A percentile compares a stretch with the other conserved stretches of the same genome.
phyloP scores from a whole-genome alignment of 2,329 filamentous ascomycete genomes.

The Pseudopyricularia javanii region DNA sequence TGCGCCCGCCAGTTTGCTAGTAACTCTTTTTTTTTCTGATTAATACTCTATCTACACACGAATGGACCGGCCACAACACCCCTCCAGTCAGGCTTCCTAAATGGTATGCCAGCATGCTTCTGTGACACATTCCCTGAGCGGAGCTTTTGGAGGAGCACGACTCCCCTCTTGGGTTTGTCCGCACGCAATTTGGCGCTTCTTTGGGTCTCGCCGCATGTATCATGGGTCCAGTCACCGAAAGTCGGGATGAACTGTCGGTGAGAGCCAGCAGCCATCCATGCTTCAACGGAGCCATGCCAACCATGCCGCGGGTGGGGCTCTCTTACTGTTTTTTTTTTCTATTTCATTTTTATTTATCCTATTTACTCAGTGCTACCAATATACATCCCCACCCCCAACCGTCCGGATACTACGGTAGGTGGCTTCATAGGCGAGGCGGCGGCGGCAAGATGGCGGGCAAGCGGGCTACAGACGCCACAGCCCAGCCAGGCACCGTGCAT shows the following conservation, averaged over 20 bases:
- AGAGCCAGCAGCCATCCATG: background rate
- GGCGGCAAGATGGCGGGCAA: background rate
- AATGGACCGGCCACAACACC: too few relatives aligned
- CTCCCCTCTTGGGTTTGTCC: background rate
- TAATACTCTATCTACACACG: too few relatives aligned
- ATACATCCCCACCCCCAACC: too few relatives aligned
- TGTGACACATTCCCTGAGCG: background rate
- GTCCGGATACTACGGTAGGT: too few relatives aligned
- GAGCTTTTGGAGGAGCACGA: too few relatives aligned
- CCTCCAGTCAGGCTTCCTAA: too few relatives aligned
- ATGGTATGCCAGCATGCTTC: background rate
- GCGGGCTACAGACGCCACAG: background rate
- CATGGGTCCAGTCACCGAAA: slow-evolving; percentile 1
- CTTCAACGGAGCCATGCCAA: background rate
- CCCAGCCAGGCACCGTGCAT: slow-evolving; percentile 1
- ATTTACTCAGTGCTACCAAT: too few relatives aligned
- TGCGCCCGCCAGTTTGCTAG: background rate
- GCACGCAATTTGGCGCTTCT: background rate
- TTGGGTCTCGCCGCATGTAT: background rate
- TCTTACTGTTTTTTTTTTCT: background rate
- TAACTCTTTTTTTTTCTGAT: too few relatives aligned
- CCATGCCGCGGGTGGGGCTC: background rate
- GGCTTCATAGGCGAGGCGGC: background rate
- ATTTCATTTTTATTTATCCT: background rate
- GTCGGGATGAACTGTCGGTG: slow-evolving; percentile 1